A percentile compares a stretch with the other conserved stretches of the same genome.
phyloP scores from a whole-genome alignment of 805 yeast genomes.

The Isabelozyma rhagii region DNA sequence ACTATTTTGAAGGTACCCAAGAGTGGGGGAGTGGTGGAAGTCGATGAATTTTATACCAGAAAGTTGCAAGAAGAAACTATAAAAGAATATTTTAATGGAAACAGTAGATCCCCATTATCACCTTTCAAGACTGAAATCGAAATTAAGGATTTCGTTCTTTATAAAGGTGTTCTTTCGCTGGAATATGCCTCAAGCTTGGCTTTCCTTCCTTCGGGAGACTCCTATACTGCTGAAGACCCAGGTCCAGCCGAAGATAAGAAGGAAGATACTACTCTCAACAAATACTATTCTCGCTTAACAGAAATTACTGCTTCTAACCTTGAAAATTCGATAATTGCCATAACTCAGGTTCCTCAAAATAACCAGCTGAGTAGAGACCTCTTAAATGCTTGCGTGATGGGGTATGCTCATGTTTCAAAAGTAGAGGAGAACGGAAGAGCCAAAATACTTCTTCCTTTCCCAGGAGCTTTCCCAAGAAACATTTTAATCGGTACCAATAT shows the following conservation, averaged over 20 bases:
- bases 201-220: constrained; percentile 43
- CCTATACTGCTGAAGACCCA: constrained; percentile 32
- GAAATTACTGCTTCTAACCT: constrained; percentile 53
- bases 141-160: constrained; percentile 56
- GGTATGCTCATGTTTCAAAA: constrained; percentile 69
- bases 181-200: constrained; percentile 34
- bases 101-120: constrained; percentile 58
- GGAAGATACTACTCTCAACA: constrained; percentile 28
- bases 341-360: constrained; percentile 34
- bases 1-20: constrained; percentile 60
- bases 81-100: constrained; percentile 88
- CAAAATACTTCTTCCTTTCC: constrained; percentile 79
- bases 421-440: constrained; percentile 68
- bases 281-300: constrained; percentile 29
- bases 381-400: constrained; percentile 62
- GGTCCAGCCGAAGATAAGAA: constrained; percentile 16
- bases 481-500: constrained; percentile 72
- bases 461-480: constrained; percentile 77
- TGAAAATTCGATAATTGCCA: constrained; percentile 75
- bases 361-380: constrained; percentile 45
- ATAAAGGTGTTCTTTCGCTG: constrained; percentile 50
- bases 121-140: constrained; percentile 84
- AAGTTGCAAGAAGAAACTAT: constrained; percentile 73
- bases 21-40: constrained; percentile 75
- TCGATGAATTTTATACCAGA: constrained; percentile 66